Evolutionary conservation across 305 asterid species (phyloP), one percentile per base, ranked within the genome.

Genomic region (Plantago rigida): DNA sequence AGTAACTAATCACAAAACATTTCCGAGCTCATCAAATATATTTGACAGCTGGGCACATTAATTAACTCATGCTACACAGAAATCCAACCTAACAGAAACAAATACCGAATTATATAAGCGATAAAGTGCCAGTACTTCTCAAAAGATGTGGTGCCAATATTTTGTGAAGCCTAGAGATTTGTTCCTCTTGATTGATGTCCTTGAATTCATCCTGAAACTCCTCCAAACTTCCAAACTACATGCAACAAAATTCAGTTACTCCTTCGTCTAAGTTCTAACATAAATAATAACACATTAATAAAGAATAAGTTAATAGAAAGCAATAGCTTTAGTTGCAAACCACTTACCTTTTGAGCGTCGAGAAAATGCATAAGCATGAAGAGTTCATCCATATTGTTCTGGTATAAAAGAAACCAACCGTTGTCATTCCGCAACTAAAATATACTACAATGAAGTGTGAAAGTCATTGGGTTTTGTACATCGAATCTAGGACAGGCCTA

Each of bases 291-390:
- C 28, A 59, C 63, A 52, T 57, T 63, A 14, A 53, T 47, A 61
- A 53, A 66, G 62, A 60, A 45, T 57, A 44, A 59, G 60, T 51
- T n/a, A 50, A 48, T 64, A 42, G 50, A 52, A 51, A 19, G 59
- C 26, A 11, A 48, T 47, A 60, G 64, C 52, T 48, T 61, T 59
- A 67, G 59, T 11, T 42, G 69, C 36, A 68, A 64, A 55, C 64
- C 58, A 82, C 87, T 71, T 68, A 93, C 99, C 96, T 93, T 93
- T 65, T 96, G 97, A 68, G 99, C 95, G 76, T 93, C 99, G 68
- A 93, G 97, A 82, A 93, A 93, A 81, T 93, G 99, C 99, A 93
- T 93, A 65, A 93, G 99, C 97, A 93, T 89, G 81, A 93, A 93
- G 63, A 93, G 95, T 66, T 93, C 99, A 62, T 89, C 99, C 82